Base-by-base conservation (phyloP, 1,139 yeast species). In the Kluyveromyces sp. region DNA sequence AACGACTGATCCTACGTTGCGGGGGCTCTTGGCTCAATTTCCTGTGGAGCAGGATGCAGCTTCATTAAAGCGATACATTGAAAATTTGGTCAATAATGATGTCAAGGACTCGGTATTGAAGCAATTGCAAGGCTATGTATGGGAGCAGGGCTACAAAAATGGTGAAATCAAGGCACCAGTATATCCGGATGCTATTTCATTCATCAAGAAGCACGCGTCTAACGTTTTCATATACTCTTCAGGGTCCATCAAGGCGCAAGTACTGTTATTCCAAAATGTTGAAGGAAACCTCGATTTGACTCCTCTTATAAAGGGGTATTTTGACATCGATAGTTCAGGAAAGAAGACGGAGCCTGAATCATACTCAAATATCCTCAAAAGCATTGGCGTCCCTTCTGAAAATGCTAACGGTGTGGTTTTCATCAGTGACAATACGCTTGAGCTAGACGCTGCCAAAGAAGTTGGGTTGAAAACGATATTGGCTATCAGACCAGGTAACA, bases 221-320 rank as follows among this genome's bases (percentile, higher is more conserved):
- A 65, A 67, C 4, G 68, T 86, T 0, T 85, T 73, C 58, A 87
- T 89, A 16, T 89, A 89, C 64, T 87, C 96, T 0, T 84, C 95
- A n/a, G 97, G 97, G 0, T 82, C 94, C 41, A 78, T 89, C 29
- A 75, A 78, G 46, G 96, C 96, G 0, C 97, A 89, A 56, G 80
- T 80, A 50, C 66, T 88, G 47, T 67, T 89, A 46, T 86, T 89
- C 58, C 72, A 71, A 0, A 75, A 85, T 58, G 89, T 84, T 4
- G 63, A 54, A 3, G 49, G 48, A 3, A 55, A 58, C 30, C 54
- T 64, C 16, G 83, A 84, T 60, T 62, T 87, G 57, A 83, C 77
- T 42, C 61, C 65, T 1, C 58, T 61, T 25, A 60, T 89, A 29
- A 53, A 68, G 4, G 94, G 83, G 3, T 88, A 87, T 65, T 89